Percentiles rank a stretch among this genome's conserved stretches.
Conservation (phyloP, 2,329 filamentous ascomycete genomes). For the Fusarium sacchari region DNA sequence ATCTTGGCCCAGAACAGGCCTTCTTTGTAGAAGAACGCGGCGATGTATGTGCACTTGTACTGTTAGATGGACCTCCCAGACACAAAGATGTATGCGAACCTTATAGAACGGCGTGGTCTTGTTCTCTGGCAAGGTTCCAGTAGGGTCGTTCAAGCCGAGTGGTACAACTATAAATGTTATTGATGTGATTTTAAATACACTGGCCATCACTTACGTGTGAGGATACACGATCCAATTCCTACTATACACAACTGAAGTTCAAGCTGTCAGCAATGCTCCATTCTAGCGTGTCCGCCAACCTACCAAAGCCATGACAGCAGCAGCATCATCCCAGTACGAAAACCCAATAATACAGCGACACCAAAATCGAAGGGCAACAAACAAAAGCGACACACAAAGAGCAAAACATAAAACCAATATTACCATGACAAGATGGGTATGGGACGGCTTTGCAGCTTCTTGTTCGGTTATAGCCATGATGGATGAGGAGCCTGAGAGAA, state of each 20-base stretch:
- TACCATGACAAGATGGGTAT: background rate
- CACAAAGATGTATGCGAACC: background rate
- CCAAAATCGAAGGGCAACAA: slow-evolving; percentile 17
- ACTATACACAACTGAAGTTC: slow-evolving; percentile 4
- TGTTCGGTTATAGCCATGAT: background rate
- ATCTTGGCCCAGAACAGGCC: slow-evolving; percentile 15
- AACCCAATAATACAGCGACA: slow-evolving; percentile 4
- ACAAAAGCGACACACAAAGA: background rate
- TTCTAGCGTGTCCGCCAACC: background rate
- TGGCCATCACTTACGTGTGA: slow-evolving; percentile 5
- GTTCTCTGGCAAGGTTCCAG: background rate
- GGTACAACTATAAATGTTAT: slow-evolving; percentile 16
- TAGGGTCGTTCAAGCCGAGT: slow-evolving; percentile 13
- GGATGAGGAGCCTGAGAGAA: background rate
- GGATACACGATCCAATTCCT: slow-evolving; percentile 7
- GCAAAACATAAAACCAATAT: slow-evolving; percentile 1
- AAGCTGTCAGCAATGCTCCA: background rate
- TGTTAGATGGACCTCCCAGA: background rate
- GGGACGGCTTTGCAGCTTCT: background rate
- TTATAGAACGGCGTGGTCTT: background rate
- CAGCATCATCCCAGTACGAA: slow-evolving; percentile 19
- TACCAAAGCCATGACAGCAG: slow-evolving; percentile 17
- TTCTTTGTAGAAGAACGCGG: slow-evolving; percentile 9
- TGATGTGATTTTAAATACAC: background rate
- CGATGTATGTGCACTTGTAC: slow-evolving; percentile 19